Percentiles rank a stretch among this genome's conserved stretches.
phyloP scores from a whole-genome alignment of 768 basidiomycete species.

The Podaxis mareebaensis region DNA sequence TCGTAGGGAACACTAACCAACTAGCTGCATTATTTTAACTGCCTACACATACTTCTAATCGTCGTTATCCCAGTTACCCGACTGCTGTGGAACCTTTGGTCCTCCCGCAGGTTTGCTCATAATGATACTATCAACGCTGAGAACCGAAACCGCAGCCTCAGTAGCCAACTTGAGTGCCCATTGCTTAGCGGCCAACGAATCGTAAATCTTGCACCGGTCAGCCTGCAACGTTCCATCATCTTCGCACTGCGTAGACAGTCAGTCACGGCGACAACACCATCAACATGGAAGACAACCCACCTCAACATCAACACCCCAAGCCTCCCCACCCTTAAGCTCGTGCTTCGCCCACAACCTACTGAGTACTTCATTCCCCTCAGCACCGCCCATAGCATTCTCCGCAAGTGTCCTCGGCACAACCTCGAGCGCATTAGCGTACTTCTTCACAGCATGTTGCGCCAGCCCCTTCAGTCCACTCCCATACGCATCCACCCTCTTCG shows the following conservation, averaged over 20 bases:
- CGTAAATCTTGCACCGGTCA: slow-evolving; percentile 67
- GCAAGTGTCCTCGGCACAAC: slow-evolving; percentile 91
- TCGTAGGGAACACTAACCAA: too few species aligned
- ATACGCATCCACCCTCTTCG: slow-evolving; percentile 78
- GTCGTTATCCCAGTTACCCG: slow-evolving; percentile 87
- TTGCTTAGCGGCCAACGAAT: slow-evolving; percentile 85
- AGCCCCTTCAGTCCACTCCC: slow-evolving; percentile 89
- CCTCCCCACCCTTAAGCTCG: slow-evolving; percentile 68
- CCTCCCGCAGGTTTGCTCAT: slow-evolving; percentile 94
- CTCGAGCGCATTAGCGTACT: slow-evolving; percentile 87
- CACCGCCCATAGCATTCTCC: slow-evolving; percentile 92
- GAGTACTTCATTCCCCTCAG: slow-evolving; percentile 90
- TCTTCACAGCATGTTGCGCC: slow-evolving; percentile 89
- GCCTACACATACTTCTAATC: slow-evolving; percentile 32
- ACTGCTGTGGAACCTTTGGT: slow-evolving; percentile 84
- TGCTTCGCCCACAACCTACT: slow-evolving; percentile 91
- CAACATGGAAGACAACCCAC: slow-evolving; percentile 36
- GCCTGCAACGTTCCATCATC: slow-evolving; percentile 74
- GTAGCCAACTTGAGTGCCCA: slow-evolving; percentile 93
- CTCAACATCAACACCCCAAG: slow-evolving; percentile 90
- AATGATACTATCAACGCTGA: slow-evolving; percentile 97
- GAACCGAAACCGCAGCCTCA: slow-evolving; percentile 86
- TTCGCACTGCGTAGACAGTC: slow-evolving; percentile 55
- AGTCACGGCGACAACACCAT: background rate
- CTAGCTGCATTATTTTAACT: too few species aligned